A percentile compares a stretch with the other conserved stretches of the same genome.
phyloP scores from a whole-genome alignment of 495 filamentous ascomycete species.

The Pyrenula aspistea region DNA sequence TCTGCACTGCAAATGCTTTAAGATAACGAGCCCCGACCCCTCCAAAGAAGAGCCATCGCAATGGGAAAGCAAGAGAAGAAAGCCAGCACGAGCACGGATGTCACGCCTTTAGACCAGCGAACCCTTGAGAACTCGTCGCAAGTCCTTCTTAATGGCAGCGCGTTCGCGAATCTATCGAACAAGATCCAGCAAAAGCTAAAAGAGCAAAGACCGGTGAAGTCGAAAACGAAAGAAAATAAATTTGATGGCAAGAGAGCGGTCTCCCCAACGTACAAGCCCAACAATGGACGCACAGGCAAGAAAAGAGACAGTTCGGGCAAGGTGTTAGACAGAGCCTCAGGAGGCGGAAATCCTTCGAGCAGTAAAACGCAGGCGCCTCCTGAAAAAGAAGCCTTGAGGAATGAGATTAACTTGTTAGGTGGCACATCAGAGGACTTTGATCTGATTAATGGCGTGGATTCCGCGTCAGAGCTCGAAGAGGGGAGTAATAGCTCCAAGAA shows the following conservation, averaged over 20 bases:
- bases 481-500: background rate
- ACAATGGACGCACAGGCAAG: constrained; percentile 22
- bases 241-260: constrained; percentile 17
- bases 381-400: constrained; percentile 35
- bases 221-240: constrained; percentile 30
- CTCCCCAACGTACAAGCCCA: constrained; percentile 9
- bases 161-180: constrained; percentile 49
- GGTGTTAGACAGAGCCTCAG: constrained; percentile 21
- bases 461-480: constrained; percentile 46
- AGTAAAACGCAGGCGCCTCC: constrained; percentile 15
- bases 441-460: constrained; percentile 48
- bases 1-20: too few species aligned
- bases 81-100: background rate
- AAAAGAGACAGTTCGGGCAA: constrained; percentile 41
- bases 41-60: too few species aligned
- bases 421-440: constrained; percentile 66
- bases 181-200: constrained; percentile 49
- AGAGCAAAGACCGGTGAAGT: constrained; percentile 26
- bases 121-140: too few species aligned
- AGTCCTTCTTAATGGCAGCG: background rate
- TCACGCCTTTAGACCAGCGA: too few species aligned
- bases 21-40: too few species aligned
- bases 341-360: constrained; percentile 7
- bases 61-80: background rate
- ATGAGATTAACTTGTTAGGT: constrained; percentile 65